Base-by-base conservation (phyloP, 1,284 basidiomycete genomes). In the Malassezia restricta region DNA sequence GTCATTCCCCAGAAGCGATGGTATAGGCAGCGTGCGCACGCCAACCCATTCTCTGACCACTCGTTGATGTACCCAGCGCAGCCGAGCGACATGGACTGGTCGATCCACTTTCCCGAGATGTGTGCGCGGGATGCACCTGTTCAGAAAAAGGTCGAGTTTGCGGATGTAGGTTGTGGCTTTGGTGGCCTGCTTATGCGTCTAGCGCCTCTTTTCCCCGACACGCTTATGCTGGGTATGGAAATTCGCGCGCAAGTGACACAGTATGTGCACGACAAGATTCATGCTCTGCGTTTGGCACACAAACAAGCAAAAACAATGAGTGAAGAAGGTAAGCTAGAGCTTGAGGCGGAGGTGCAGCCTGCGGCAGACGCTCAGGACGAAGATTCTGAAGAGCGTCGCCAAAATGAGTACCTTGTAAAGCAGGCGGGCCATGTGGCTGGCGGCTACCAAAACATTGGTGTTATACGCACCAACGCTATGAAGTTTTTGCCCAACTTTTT, bases 401-500 rank as follows among this genome's bases (percentile, higher is more conserved):
- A 56, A 2, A 64, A 72, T 72, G n/a, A 63, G 47, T 39, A 37
- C 20, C 40, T 64, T 37, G 55, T 64, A 12, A 30, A 37, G 6
- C 43, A 53, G 12, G 62, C 62, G 3, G 56, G 54, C 6, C 30
- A 51, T 74, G 78, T 9, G 76, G 78, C 37, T 74, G 82, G 49
- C 59, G 70, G 63, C 9, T 95, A 85, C 75, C 82, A 92, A 69
- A 99, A 98, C 74, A 82, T 96, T 49, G 89, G 88, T 44, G 83
- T 96, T 59, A 85, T 95, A 58, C 85, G 92, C 46, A 89, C 87
- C 8, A 99, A 99, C 75, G 85, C 87, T 41, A 96, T 96, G 92
- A 98, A 98, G 77, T 96, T 96, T 75, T 80, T 96, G 59, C 87
- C 91, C 11, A 98, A 98, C 76, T 96, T 91, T 76, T 95, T 99